Conservation (phyloP, 1,139 yeast genomes). For the Kodamaea plutei region DNA sequence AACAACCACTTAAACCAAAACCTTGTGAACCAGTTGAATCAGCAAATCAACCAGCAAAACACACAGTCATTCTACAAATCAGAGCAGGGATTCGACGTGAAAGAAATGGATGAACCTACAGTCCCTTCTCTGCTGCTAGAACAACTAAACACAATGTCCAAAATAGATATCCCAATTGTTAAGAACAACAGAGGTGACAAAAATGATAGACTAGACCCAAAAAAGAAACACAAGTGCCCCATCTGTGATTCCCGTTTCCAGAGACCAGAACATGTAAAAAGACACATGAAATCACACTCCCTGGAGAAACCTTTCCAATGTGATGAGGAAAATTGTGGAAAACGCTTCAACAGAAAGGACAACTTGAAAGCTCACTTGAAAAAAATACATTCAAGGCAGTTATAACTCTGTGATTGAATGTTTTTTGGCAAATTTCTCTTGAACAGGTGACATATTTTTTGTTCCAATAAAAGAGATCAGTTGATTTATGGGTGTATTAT, state of each 20-base stretch:
- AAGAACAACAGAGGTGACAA: slow-evolving; percentile 17
- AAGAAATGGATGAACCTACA: slow-evolving; percentile 9
- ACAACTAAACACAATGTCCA: slow-evolving; percentile 12
- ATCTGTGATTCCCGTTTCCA: slow-evolving; percentile 73
- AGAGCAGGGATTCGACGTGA: slow-evolving; percentile 5
- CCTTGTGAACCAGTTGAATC: background rate
- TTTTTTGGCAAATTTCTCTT: too few relatives aligned
- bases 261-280: slow-evolving; percentile 86
- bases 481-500: too few relatives aligned
- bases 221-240: slow-evolving; percentile 71
- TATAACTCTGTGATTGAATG: too few relatives aligned
- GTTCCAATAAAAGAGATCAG: too few relatives aligned
- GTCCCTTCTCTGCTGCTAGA: slow-evolving; percentile 12
- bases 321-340: slow-evolving; percentile 66
- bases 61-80: slow-evolving; percentile 5
- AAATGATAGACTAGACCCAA: slow-evolving; percentile 45
- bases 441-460: too few relatives aligned
- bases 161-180: slow-evolving; percentile 15
- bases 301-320: slow-evolving; percentile 84
- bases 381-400: slow-evolving; percentile 47
- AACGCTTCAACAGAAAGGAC: slow-evolving; percentile 56
- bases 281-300: slow-evolving; percentile 86
- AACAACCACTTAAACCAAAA: background rate
- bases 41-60: background rate
- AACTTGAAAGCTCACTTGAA: slow-evolving; percentile 61